Conservation (phyloP, 2,329 filamentous ascomycete genomes). For the Penicillium concentricum region DNA sequence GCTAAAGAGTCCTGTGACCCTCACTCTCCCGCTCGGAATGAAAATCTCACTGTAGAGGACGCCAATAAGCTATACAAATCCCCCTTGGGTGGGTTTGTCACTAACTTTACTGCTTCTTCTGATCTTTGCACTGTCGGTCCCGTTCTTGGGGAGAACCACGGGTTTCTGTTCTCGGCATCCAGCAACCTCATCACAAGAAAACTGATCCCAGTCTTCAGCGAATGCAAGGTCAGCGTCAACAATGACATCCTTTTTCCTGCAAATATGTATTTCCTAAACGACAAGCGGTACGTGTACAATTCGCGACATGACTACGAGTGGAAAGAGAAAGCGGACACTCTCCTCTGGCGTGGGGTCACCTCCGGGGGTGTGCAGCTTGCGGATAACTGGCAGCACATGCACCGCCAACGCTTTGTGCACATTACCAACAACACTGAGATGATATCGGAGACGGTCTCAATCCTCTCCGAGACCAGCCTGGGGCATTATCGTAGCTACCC, state of each 20-base stretch:
- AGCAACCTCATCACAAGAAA: conserved; percentile 37
- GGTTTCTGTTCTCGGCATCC: conserved; percentile 60
- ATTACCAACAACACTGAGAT: conserved; percentile 37
- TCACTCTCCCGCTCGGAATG: conserved; percentile 55
- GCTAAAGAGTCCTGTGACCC: conserved; percentile 59
- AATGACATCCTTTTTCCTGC: conserved; percentile 69
- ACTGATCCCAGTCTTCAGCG: conserved; percentile 65
- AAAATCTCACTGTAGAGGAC: conserved; percentile 43
- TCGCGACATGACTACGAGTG: conserved; percentile 56
- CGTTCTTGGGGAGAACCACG: conserved; percentile 61
- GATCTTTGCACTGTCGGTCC: conserved; percentile 67
- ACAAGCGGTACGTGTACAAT: conserved; percentile 60
- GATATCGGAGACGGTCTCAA: conserved; percentile 22
- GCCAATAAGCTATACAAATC: conserved; percentile 53
- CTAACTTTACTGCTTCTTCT: conserved; percentile 60
- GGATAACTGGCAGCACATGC: conserved; percentile 39
- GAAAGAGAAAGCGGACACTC: conserved; percentile 55
- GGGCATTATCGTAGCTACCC: conserved; percentile 5
- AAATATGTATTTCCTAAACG: conserved; percentile 63
- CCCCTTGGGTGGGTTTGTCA: conserved; percentile 57
- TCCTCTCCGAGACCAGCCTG: conserved; percentile 28
- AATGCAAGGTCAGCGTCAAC: conserved; percentile 67
- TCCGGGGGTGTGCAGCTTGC: conserved; percentile 59
- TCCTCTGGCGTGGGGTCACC: conserved; percentile 65
- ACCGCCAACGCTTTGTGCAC: conserved; percentile 40